These are phyloP conservation scores for Holtermannia corniformis DNA, from an alignment of 768 basidiomycete genomes.

Conservation along the genomic window DNA sequence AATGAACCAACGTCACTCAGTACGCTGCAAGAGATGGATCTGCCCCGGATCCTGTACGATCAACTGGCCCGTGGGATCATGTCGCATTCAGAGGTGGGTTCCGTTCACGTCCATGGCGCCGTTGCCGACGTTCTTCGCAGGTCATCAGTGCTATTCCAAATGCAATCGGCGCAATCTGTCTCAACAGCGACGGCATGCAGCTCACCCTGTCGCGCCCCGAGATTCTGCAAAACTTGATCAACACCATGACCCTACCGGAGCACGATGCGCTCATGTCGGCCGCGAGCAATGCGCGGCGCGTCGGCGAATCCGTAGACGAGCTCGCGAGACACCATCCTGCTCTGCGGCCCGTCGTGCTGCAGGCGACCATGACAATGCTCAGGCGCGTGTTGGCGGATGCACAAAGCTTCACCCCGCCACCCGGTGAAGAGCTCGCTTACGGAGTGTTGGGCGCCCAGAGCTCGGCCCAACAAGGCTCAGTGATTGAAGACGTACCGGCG, in stretches of 20 bases:
- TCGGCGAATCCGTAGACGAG: constrained; percentile 87
- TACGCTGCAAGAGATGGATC: constrained; percentile 80
- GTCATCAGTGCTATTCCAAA: constrained; percentile 88
- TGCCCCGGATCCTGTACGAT: constrained; percentile 82
- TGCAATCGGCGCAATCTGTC: constrained; percentile 88
- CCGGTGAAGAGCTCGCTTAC: constrained; percentile 36
- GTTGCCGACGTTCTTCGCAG: constrained; percentile 43
- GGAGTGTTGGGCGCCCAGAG: too few relatives aligned
- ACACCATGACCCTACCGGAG: constrained; percentile 71
- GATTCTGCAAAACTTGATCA: constrained; percentile 75
- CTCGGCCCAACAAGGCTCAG: constrained; percentile 51
- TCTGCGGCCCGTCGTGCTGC: constrained; percentile 69
- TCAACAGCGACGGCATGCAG: constrained; percentile 80
- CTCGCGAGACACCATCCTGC: constrained; percentile 90
- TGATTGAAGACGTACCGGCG: constrained; percentile 63
- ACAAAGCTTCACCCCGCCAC: constrained; percentile 26
- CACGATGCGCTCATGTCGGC: constrained; percentile 68
- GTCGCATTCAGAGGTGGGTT: constrained; percentile 68
- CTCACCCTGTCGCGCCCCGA: constrained; percentile 65
- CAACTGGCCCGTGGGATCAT: constrained; percentile 77
- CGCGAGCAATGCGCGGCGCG: constrained; percentile 80
- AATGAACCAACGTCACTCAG: constrained; percentile 93
- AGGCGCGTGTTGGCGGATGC: constrained; percentile 67
- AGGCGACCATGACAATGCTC: constrained; percentile 62
- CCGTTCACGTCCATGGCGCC: not conserved